These are phyloP conservation scores for Cutaneotrichosporon mucoides DNA, from an alignment of 1,284 basidiomycete species.

Conservation along the genomic window DNA sequence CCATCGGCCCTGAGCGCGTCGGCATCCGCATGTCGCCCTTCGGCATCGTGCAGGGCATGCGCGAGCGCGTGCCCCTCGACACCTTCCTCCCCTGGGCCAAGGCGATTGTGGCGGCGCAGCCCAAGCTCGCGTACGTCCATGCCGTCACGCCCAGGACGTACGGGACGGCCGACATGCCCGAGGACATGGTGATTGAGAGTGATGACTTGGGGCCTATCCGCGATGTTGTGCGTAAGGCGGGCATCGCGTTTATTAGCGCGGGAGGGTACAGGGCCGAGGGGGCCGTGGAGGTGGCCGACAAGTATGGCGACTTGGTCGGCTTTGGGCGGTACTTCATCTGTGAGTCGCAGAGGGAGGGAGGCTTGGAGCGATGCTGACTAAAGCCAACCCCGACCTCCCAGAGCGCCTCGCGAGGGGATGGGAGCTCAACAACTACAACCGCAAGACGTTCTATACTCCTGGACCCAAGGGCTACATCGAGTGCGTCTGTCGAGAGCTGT, in stretches of 20 bases:
- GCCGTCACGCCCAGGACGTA: constrained; percentile 51
- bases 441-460: constrained; percentile 29
- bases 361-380: too few relatives aligned
- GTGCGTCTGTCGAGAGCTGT: constrained; percentile 15
- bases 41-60: constrained; percentile 51
- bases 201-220: constrained; percentile 27
- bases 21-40: constrained; percentile 58
- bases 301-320: constrained; percentile 50
- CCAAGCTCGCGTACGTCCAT: constrained; percentile 59
- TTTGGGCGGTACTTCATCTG: constrained; percentile 55
- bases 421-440: constrained; percentile 42
- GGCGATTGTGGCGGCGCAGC: constrained; percentile 48
- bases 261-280: constrained; percentile 51
- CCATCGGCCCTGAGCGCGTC: constrained; percentile 54
- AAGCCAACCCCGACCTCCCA: constrained; percentile 56
- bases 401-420: constrained; percentile 47
- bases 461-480: constrained; percentile 26
- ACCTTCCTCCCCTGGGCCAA: constrained; percentile 38
- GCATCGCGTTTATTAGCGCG: constrained; percentile 51
- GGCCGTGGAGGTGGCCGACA: constrained; percentile 33
- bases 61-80: constrained; percentile 21
- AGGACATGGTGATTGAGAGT: not conserved
- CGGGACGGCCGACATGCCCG: constrained; percentile 20
- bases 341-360: too few relatives aligned
- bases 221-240: constrained; percentile 21